Conservation (phyloP, 2,329 filamentous ascomycete species). For the Fusarium continuum region DNA sequence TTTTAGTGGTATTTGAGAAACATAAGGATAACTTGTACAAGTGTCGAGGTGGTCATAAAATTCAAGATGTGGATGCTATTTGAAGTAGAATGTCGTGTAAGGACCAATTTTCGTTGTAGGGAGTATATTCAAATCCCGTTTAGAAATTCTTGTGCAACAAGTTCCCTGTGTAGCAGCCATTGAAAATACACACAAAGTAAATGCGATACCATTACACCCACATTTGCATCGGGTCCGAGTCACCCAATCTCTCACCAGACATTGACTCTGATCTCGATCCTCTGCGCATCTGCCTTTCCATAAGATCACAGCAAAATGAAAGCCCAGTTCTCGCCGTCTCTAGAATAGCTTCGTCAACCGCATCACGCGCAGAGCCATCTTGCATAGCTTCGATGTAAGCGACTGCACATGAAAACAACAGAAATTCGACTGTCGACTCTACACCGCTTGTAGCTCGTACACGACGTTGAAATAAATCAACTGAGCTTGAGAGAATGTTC, state of each 20-base stretch:
- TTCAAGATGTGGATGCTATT: too few species aligned
- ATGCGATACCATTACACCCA: too few species aligned
- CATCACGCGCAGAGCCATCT: accelerated
- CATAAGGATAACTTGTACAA: too few species aligned
- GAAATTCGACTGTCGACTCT: background rate
- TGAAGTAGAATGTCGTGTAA: too few species aligned
- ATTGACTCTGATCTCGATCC: background rate
- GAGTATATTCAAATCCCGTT: too few species aligned
- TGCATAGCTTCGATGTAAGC: background rate
- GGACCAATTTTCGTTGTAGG: too few species aligned
- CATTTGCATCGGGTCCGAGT: too few species aligned
- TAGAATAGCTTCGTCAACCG: accelerated
- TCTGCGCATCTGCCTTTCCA: background rate
- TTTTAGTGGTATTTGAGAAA: too few species aligned
- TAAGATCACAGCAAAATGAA: background rate
- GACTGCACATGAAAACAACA: background rate
- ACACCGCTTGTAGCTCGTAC: background rate
- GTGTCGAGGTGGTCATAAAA: too few species aligned
- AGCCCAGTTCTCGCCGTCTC: background rate
- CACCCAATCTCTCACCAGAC: background rate
- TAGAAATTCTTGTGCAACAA: too few species aligned
- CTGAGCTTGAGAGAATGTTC: background rate
- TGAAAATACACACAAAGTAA: too few species aligned
- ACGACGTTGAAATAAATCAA: background rate
- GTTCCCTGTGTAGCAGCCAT: too few species aligned